Conservation (phyloP, 2,329 filamentous ascomycete species). For the Pseudogymnoascus sp. region DNA sequence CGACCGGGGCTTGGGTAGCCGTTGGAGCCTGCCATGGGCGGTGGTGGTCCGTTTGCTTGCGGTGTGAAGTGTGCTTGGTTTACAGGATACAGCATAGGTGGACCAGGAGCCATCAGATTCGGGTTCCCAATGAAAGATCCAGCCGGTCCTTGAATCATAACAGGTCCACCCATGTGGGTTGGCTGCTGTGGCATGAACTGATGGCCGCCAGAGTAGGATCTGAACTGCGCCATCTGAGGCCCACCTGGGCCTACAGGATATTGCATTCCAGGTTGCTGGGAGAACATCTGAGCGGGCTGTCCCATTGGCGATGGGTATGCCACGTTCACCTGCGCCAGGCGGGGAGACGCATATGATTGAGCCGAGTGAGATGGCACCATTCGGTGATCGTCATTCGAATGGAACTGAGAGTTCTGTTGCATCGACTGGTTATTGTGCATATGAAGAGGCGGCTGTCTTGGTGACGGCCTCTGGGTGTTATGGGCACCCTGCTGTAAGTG, state of each 20-base stretch:
- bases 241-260: conserved; percentile 63
- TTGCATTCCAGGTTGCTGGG: conserved; percentile 63
- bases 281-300: conserved; percentile 62
- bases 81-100: conserved; percentile 82
- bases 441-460: conserved; percentile 70
- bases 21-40: conserved; percentile 56
- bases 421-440: conserved; percentile 64
- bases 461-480: conserved; percentile 58
- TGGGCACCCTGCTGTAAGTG: conserved; percentile 71
- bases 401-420: conserved; percentile 56
- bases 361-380: conserved; percentile 83
- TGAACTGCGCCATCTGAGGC: conserved; percentile 62
- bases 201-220: conserved; percentile 63
- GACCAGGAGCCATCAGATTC: conserved; percentile 60
- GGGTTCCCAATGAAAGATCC: conserved; percentile 65
- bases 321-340: conserved; percentile 62
- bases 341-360: conserved; percentile 79
- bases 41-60: conserved; percentile 45
- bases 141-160: conserved; percentile 74
- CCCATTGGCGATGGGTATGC: conserved; percentile 67
- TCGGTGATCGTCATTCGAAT: conserved; percentile 72
- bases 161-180: conserved; percentile 63
- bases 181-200: conserved; percentile 67
- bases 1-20: conserved; percentile 86
- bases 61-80: conserved; percentile 57